A percentile compares a stretch with the other conserved stretches of the same genome.
phyloP scores from a whole-genome alignment of 2,329 filamentous ascomycete genomes.

The Microcyclosporella mali region DNA sequence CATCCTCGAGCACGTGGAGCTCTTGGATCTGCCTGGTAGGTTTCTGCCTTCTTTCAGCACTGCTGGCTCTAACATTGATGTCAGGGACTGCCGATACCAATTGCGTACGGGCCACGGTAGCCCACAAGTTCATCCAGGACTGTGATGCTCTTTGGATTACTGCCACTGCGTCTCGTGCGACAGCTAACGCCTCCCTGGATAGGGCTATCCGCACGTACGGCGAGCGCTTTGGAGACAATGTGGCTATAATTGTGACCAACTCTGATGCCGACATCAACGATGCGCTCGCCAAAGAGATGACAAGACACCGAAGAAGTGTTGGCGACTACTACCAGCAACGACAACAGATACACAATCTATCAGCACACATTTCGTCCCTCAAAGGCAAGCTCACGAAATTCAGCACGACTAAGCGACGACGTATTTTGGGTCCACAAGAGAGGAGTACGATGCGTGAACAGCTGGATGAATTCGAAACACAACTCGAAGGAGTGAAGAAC shows the following conservation, averaged over 20 bases:
- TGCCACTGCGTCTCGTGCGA: slow-evolving; percentile 3
- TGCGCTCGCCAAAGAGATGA: too few relatives aligned
- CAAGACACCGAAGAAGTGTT: too few relatives aligned
- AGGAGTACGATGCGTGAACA: too few relatives aligned
- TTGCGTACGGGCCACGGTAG: slow-evolving; percentile 5
- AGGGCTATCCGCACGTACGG: too few relatives aligned
- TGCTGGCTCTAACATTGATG: not conserved
- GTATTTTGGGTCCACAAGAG: too few relatives aligned
- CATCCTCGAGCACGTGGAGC: slow-evolving; percentile 4
- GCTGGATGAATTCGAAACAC: not conserved
- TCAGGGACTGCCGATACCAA: slow-evolving; percentile 14
- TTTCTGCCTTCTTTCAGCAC: not conserved
- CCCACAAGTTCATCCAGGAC: not conserved
- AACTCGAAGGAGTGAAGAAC: not conserved
- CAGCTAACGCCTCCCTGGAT: slow-evolving; percentile 5
- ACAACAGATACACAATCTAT: too few relatives aligned
- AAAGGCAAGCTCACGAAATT: too few relatives aligned
- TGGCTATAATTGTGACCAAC: slow-evolving; percentile 6
- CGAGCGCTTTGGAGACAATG: not conserved
- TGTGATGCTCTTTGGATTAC: slow-evolving; percentile 13
- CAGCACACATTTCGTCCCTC: too few relatives aligned
- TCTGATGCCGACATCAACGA: slow-evolving; percentile 2
- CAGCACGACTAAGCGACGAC: too few relatives aligned
- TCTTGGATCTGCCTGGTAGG: slow-evolving; percentile 17
- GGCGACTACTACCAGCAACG: too few relatives aligned